Evolutionary conservation across 148 eudicot genomes (phyloP).

Genomic region (Fallopia convolvulus): DNA sequence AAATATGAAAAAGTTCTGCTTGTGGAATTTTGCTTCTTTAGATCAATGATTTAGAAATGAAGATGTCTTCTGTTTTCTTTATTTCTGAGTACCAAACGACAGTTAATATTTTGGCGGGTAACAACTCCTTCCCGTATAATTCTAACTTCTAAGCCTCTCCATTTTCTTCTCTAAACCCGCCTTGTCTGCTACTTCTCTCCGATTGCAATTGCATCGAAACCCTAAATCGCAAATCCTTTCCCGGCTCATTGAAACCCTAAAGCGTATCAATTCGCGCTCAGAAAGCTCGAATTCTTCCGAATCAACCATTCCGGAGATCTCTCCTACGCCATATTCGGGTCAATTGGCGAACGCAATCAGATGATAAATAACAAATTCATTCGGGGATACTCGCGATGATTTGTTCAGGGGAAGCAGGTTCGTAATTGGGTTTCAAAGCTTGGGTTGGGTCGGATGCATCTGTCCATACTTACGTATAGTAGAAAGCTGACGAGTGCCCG

Average conservation of each 20-base stretch:
- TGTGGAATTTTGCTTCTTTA: no score
- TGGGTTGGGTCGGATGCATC: slow-evolving; percentile 32
- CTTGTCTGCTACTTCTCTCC: slow-evolving; percentile 24
- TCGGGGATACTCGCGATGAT: slow-evolving; percentile 25
- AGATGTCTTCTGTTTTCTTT: no score
- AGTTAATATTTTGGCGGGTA: no score
- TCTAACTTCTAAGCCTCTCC: slow-evolving; percentile 30
- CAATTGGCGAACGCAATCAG: slow-evolving; percentile 34
- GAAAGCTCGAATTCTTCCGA: slow-evolving; percentile 32
- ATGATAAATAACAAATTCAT: slow-evolving; percentile 46
- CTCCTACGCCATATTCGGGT: slow-evolving; percentile 27
- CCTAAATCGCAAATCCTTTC: slow-evolving; percentile 46
- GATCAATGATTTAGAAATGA: no score
- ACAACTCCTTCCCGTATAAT: slow-evolving; percentile 21
- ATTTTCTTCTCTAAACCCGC: slow-evolving; percentile 34
- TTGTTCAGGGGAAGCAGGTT: slow-evolving; percentile 31
- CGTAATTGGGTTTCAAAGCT: slow-evolving; percentile 49
- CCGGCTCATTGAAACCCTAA: slow-evolving; percentile 44
- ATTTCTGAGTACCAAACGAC: no score
- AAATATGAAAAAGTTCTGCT: no score
- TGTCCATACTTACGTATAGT: slow-evolving; percentile 30
- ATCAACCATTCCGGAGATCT: slow-evolving; percentile 27
- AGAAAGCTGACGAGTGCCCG: slow-evolving; percentile 29
- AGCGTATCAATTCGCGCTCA: slow-evolving; percentile 30
- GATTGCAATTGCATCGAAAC: slow-evolving; percentile 17